Evolutionary conservation across 495 filamentous ascomycete genomes (phyloP).

Genomic region (Penicillium alfredii): DNA sequence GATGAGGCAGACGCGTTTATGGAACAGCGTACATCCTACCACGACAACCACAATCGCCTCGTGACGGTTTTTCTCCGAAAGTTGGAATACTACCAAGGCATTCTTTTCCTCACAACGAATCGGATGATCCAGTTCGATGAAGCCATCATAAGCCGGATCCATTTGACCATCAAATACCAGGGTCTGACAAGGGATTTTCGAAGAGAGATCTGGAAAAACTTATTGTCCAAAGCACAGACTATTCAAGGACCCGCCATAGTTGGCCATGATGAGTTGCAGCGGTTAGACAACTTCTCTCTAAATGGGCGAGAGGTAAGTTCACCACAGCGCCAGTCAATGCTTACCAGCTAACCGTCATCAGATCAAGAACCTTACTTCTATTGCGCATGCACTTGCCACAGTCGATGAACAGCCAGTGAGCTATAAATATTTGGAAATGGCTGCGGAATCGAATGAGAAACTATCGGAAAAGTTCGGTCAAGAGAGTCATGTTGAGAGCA

Average conservation of each 20-base stretch:
- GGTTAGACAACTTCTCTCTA: conserved; percentile 11
- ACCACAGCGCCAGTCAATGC: not conserved
- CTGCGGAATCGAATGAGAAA: conserved; percentile 18
- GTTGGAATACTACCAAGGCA: conserved; percentile 49
- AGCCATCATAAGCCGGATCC: conserved; percentile 43
- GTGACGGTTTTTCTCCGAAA: conserved; percentile 41
- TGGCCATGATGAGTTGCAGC: not conserved
- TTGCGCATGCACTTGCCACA: conserved; percentile 16
- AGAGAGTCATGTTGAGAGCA: conserved; percentile 5
- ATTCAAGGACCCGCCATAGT: not conserved
- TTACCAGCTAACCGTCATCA: conserved; percentile 10
- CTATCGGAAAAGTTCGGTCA: conserved; percentile 16
- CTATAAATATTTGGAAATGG: conserved; percentile 18
- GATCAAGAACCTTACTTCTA: conserved; percentile 22
- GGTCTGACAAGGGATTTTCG: conserved; percentile 17
- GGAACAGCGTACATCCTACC: conserved; percentile 4
- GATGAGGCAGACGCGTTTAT: conserved; percentile 47
- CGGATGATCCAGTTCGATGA: conserved; percentile 39
- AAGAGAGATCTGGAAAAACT: conserved; percentile 10
- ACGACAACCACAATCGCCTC: not conserved
- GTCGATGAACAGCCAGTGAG: conserved; percentile 9
- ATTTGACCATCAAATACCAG: conserved; percentile 18
- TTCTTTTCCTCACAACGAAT: conserved; percentile 50
- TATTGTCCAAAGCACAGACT: not conserved
- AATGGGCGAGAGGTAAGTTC: conserved; percentile 25